These are phyloP conservation scores for Blastobotrys illinoisensis DNA, from an alignment of 1,139 yeast genomes.

Conservation along the genomic window DNA sequence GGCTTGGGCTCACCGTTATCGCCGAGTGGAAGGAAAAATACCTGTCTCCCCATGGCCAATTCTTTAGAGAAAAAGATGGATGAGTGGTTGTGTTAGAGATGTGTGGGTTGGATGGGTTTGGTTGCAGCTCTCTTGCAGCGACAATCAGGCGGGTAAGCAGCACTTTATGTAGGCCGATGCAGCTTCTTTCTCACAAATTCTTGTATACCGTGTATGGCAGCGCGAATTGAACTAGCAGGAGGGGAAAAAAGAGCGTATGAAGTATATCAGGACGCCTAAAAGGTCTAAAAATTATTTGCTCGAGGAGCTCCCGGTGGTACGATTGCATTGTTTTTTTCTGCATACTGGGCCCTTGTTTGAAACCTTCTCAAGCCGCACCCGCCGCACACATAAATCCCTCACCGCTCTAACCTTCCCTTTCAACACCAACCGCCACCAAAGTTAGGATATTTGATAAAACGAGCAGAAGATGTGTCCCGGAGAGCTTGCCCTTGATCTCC, in stretches of 20 bases:
- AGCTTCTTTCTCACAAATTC: neutral
- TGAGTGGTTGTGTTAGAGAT: neutral
- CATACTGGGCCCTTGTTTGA: neutral
- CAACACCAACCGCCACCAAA: too few relatives aligned
- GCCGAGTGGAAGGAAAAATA: slow-evolving; percentile 23
- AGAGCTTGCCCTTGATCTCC: neutral
- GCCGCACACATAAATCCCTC: neutral
- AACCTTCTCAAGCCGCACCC: neutral
- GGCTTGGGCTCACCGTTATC: slow-evolving; percentile 30
- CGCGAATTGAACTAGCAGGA: neutral
- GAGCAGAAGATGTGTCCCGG: too few relatives aligned
- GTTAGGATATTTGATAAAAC: too few relatives aligned
- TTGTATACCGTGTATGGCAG: neutral
- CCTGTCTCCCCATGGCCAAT: neutral
- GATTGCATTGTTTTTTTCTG: neutral
- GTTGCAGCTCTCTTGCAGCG: neutral
- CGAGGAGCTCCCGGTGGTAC: neutral
- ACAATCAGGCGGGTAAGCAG: neutral
- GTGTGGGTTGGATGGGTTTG: neutral
- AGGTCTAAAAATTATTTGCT: neutral
- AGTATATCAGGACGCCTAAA: neutral
- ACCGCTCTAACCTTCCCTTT: too few relatives aligned
- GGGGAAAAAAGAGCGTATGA: neutral
- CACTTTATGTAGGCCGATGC: neutral
- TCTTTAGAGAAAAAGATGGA: neutral